Percentiles rank a stretch among this genome's conserved stretches.
Evolutionary conservation across 352 stramenopile genomes (phyloP).

Genomic region (Phytophthora palmivora): DNA sequence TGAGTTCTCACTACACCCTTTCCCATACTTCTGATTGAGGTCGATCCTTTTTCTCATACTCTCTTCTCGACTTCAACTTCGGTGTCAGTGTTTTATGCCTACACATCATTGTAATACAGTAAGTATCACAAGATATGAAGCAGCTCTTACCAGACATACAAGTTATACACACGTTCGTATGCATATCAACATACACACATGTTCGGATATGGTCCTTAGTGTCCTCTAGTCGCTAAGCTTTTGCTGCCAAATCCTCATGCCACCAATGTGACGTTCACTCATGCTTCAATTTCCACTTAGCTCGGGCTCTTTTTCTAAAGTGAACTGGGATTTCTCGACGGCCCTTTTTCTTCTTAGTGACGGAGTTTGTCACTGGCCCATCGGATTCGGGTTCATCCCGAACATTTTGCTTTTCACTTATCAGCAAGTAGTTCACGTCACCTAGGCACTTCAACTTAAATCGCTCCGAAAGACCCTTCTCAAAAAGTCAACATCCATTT

Average conservation of each 20-base stretch:
- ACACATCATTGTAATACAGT: too few species aligned
- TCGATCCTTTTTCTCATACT: too few species aligned
- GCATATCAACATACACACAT: too few species aligned
- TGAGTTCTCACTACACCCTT: too few species aligned
- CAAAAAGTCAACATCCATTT: constrained; percentile 12
- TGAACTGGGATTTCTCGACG: constrained; percentile 2
- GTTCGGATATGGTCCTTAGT: neutral
- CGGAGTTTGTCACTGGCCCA: neutral
- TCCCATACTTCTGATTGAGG: too few species aligned
- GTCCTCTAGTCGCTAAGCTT: constrained; percentile 2
- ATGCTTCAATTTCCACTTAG: too few species aligned
- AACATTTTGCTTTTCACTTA: neutral
- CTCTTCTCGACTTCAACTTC: too few species aligned
- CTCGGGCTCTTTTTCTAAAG: constrained; percentile 5
- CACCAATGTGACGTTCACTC: neutral
- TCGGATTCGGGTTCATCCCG: constrained; percentile 1
- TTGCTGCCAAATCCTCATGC: constrained; percentile 9
- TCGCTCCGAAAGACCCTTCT: neutral
- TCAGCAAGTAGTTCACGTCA: constrained; percentile 15
- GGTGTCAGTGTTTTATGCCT: too few species aligned
- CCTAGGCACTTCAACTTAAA: constrained; percentile 17
- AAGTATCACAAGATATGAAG: too few species aligned
- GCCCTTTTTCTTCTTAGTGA: neutral
- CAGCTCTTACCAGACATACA: too few species aligned
- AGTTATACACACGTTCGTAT: too few species aligned